phyloP scores from a whole-genome alignment of 805 yeast species.

The Metschnikowia drakensbergensis region DNA sequence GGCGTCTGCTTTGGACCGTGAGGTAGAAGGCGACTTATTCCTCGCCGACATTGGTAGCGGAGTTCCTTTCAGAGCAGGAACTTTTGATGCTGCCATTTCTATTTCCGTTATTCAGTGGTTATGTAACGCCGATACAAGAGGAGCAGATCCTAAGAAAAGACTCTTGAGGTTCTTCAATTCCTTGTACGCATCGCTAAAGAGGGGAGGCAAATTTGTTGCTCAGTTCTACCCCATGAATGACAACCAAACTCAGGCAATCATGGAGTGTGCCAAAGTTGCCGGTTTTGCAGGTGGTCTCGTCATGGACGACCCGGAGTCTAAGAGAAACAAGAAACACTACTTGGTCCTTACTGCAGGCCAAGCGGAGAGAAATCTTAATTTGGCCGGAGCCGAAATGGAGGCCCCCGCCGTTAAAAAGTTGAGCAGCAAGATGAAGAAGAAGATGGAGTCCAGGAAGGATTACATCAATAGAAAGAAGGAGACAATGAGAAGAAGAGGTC shows the following conservation, averaged over 20 bases:
- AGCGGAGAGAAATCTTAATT: conserved; percentile 68
- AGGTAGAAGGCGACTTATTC: conserved; percentile 88
- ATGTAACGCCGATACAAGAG: conserved; percentile 87
- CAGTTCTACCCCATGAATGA: conserved; percentile 95
- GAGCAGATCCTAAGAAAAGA: conserved; percentile 80
- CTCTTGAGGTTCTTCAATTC: conserved; percentile 81
- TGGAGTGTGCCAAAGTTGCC: conserved; percentile 83
- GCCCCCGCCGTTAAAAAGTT: conserved; percentile 43
- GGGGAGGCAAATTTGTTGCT: conserved; percentile 97
- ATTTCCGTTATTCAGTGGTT: conserved; percentile 97
- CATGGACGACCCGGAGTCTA: conserved; percentile 89
- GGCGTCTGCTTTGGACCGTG: conserved; percentile 89
- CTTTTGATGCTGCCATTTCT: conserved; percentile 94
- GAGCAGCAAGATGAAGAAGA: conserved; percentile 47
- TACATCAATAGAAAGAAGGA: conserved; percentile 90
- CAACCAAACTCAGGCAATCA: conserved; percentile 70
- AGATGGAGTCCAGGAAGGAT: conserved; percentile 71
- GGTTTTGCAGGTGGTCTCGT: conserved; percentile 97
- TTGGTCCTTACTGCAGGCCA: conserved; percentile 85
- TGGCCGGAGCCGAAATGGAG: conserved; percentile 79
- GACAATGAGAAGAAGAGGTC: conserved; percentile 87
- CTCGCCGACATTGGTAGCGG: conserved; percentile 92
- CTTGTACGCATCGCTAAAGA: conserved; percentile 74
- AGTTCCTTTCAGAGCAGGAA: conserved; percentile 91
- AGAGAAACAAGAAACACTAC: conserved; percentile 86